Conservation (phyloP, 139 green algal genomes). For the Edaphochlamys debaryana region DNA sequence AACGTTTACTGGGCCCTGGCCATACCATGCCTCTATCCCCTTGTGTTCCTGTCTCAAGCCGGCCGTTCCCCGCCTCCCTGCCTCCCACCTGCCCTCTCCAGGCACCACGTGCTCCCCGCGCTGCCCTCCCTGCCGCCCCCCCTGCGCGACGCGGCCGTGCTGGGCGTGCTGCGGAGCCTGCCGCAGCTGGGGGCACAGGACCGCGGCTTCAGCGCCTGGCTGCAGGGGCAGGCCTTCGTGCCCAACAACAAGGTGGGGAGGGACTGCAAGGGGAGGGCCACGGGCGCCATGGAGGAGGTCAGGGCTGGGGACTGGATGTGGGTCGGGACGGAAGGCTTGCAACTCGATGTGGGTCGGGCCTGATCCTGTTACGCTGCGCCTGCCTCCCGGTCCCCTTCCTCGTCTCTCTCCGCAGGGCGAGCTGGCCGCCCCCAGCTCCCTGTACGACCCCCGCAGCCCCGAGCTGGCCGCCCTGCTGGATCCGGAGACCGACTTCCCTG, state of each 20-base stretch:
- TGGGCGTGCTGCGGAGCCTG: slow-evolving; percentile 35
- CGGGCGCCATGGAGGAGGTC: too few species aligned
- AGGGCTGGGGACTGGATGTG: neutral
- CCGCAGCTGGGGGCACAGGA: slow-evolving; percentile 51
- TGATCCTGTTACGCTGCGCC: too few species aligned
- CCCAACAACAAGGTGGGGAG: slow-evolving; percentile 40
- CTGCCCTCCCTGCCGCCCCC: slow-evolving; percentile 23
- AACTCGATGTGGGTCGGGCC: too few species aligned
- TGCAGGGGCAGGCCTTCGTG: slow-evolving; percentile 62
- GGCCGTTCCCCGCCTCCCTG: too few species aligned
- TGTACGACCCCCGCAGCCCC: slow-evolving; percentile 77
- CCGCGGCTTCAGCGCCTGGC: slow-evolving; percentile 10
- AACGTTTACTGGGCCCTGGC: too few species aligned
- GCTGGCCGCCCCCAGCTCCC: slow-evolving; percentile 43
- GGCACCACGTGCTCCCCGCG: slow-evolving; percentile 18
- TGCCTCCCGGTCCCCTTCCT: too few species aligned
- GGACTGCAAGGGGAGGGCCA: neutral
- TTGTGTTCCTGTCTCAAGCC: too few species aligned
- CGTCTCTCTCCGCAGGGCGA: too few species aligned
- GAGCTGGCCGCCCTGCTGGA: slow-evolving; percentile 78
- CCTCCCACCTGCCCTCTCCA: neutral
- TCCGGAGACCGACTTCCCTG: slow-evolving; percentile 60
- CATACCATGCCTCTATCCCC: too few species aligned
- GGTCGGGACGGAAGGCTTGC: too few species aligned
- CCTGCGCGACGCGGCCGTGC: slow-evolving; percentile 37